Base-by-base conservation (phyloP, 2,329 filamentous ascomycete species). In the Xylaria sp. region DNA sequence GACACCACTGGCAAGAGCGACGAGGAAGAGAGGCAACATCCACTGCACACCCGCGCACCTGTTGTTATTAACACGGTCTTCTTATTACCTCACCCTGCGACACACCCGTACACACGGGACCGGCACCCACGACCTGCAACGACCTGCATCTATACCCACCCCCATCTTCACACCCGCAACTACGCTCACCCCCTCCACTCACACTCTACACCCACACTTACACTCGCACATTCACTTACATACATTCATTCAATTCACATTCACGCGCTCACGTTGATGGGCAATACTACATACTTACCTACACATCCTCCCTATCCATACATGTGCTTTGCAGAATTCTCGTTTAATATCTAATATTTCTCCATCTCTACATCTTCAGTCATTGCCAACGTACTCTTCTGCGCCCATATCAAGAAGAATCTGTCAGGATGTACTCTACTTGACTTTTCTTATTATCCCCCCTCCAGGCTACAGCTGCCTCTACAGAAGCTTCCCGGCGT, bases 281-380 rank as follows among this genome's bases (percentile, higher is more conserved):
- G 50, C 52, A 55, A 54, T 55, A 16, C 16, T 16, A 16, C 16
- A 16, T 16, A n/a, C 55, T 53, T 52, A 23, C 55, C 37, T 52
- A 35, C 56, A n/a, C 58, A 48, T 44, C 50, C n/a, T 37, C 47
- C 47, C 18, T 37, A 52, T 59, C 42, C 47, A 47, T 50, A 44
- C 44, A 42, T 47, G 49, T 13, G 18, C 23, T 39, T 42, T 47
- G 50, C 54, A 51, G 48, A 11, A 19, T 16, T 37, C 51, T 60
- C 47, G 54, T 54, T 54, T 49, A 42, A 47, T 39, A 44, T 54
- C 54, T 49, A 44, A 51, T 16, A 39, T 19, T 54, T 55, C 55
- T 47, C 52, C 49, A 58, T 23, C 11, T 46, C 13, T 34, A 57
- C 60, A 55, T 54, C 57, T 54, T 51, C 19, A 59, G 52, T 52